Evolutionary conservation across 228 moss, liverwort and hornwort genomes (phyloP), one percentile per base, ranked within the genome.

Genomic region (Sphagnum fallax): DNA sequence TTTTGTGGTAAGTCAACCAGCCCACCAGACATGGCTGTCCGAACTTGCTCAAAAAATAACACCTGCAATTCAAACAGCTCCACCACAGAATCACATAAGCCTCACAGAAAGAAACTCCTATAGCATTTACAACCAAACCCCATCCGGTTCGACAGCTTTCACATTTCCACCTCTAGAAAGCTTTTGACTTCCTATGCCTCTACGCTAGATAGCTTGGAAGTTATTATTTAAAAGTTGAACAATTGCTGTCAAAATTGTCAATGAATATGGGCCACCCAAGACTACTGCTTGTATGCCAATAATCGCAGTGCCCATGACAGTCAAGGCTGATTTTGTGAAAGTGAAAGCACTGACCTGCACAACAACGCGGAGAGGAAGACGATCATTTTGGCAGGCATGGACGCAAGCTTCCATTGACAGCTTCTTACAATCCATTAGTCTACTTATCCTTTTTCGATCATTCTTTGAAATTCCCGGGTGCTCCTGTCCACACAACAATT

Each of bases 351-450:
- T 72, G 50, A 86, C 86, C 86, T 94, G 94, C 69, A 94, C 92
- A 49, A 94, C 92, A 66, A 94, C 90, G 67, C 92, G 88, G 14
- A 94, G 84, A 51, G 94, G 94, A 58, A 94, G 85, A 50, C 94
- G 90, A 65, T 94, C 94, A 72, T 94, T 94, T 65, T 94, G 94
- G 66, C 92, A 91, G 32, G 94, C 94, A 74, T 94, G 94, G 80
- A 90, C 83, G 51, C 94, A 94, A 5, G 94, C 94, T 73, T 94
- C 94, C 92, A 90, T 90, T 6, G 94, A 94, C 71, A 94, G 70
- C 79, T 90, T 94, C 77, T 92, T 91, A 53, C 91, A 91, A 72
- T 94, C 94, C 94, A 94, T 94, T n/a, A 90, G 75, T 67, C 80
- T 88, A 66, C 92, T 91, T 8, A 92, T 74, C 63, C 80, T 88